Evolutionary conservation across 257 asterid genomes (phyloP).

Genomic region (Solanum chiquidenum): DNA sequence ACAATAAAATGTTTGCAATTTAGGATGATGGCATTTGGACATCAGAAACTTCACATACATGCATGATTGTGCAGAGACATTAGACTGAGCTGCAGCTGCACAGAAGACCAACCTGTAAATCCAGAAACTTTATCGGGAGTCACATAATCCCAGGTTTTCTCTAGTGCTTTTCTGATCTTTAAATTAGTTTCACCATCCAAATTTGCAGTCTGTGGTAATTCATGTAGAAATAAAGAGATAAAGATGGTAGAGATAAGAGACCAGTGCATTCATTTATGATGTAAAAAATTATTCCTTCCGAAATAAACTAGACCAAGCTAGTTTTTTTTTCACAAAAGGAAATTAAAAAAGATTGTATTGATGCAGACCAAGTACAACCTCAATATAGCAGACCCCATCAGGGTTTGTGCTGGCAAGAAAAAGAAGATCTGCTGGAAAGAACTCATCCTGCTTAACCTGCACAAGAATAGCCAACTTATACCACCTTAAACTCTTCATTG

Average conservation of each 20-base stretch:
- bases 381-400: slow-evolving; percentile 93
- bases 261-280: background rate
- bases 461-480: slow-evolving; percentile 3
- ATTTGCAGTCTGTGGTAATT: slow-evolving; percentile 77
- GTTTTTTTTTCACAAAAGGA: background rate
- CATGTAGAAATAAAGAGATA: slow-evolving; percentile 1
- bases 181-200: slow-evolving; percentile 99
- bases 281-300: background rate
- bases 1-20: background rate
- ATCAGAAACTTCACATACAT: background rate
- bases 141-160: slow-evolving; percentile 95
- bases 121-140: slow-evolving; percentile 72
- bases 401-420: slow-evolving; percentile 94
- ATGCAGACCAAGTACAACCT: slow-evolving; percentile 48
- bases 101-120: slow-evolving; percentile 60
- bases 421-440: slow-evolving; percentile 91
- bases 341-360: slow-evolving; percentile 2
- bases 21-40: background rate
- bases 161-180: slow-evolving; percentile 94
- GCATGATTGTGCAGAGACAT: background rate
- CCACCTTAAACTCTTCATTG: background rate
- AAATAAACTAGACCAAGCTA: background rate
- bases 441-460: slow-evolving; percentile 92
- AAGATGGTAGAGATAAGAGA: background rate
- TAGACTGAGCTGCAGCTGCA: slow-evolving; percentile 8